phyloP scores from a whole-genome alignment of 805 yeast species.

The Candida ortonii region DNA sequence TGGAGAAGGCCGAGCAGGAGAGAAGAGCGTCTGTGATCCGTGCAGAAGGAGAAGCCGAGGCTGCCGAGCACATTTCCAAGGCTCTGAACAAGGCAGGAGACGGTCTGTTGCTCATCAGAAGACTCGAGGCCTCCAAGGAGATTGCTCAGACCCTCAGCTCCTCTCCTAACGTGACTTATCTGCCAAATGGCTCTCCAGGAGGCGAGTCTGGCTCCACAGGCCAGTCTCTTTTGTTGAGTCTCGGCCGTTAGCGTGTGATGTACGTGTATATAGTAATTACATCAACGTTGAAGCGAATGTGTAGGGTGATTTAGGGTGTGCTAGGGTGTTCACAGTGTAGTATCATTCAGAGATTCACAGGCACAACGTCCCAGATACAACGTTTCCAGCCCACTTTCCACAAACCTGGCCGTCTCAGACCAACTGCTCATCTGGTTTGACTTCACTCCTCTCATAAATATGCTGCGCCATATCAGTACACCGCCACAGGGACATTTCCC shows the following conservation, averaged over 20 bases:
- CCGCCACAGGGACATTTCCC: too few species aligned
- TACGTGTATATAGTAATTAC: neutral
- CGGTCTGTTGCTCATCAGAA: slow-evolving; percentile 86
- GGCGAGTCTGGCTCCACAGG: slow-evolving; percentile 38
- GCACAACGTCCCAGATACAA: too few species aligned
- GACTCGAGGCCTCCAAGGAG: slow-evolving; percentile 95
- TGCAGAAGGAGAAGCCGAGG: slow-evolving; percentile 99
- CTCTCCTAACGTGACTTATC: slow-evolving; percentile 83
- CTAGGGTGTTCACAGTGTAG: too few species aligned
- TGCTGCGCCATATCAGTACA: too few species aligned
- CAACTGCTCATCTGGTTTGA: too few species aligned
- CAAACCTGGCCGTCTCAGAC: too few species aligned
- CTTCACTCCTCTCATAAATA: too few species aligned
- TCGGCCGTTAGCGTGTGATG: slow-evolving; percentile 55
- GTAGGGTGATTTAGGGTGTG: too few species aligned
- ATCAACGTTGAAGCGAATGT: too few species aligned
- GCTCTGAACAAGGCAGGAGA: slow-evolving; percentile 95
- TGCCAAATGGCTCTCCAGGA: slow-evolving; percentile 55
- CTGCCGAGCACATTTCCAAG: slow-evolving; percentile 91
- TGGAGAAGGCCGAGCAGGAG: slow-evolving; percentile 96
- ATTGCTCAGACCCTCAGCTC: slow-evolving; percentile 85
- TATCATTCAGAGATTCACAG: too few species aligned
- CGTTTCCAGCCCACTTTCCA: too few species aligned
- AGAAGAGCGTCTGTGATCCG: slow-evolving; percentile 91
- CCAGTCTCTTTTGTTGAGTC: slow-evolving; percentile 61